Evolutionary conservation across 768 basidiomycete species (phyloP).

Genomic region (Calvatia gigantea): DNA sequence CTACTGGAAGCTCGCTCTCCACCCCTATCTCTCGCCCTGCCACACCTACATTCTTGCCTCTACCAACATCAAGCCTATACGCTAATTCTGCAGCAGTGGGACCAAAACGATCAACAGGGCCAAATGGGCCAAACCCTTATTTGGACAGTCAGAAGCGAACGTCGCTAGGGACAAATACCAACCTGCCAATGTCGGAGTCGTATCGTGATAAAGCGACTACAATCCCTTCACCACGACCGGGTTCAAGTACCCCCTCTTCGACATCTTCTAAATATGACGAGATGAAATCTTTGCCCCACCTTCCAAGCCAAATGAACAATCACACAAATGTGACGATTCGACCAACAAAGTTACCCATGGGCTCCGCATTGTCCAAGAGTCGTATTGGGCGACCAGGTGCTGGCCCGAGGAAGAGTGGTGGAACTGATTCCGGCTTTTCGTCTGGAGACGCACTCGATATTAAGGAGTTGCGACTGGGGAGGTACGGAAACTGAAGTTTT

Average conservation of each 20-base stretch:
- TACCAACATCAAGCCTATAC: constrained; percentile 54
- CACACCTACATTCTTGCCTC: constrained; percentile 75
- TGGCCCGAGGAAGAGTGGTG: constrained; percentile 24
- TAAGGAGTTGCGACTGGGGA: constrained; percentile 27
- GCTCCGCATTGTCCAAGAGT: constrained; percentile 41
- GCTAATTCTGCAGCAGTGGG: constrained; percentile 35
- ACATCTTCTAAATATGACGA: constrained; percentile 26
- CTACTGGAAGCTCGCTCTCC: constrained; percentile 58
- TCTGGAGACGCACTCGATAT: constrained; percentile 23
- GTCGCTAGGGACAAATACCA: constrained; percentile 53
- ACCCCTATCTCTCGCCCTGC: constrained; percentile 68
- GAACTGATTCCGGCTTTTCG: constrained; percentile 3
- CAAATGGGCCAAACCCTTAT: constrained; percentile 36
- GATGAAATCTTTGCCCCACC: constrained; percentile 37
- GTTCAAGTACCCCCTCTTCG: constrained; percentile 26
- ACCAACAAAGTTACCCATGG: constrained; percentile 36
- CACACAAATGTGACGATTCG: constrained; percentile 48
- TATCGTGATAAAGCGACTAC: constrained; percentile 32
- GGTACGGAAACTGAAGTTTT: constrained; percentile 19
- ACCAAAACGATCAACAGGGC: constrained; percentile 60
- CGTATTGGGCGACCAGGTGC: constrained; percentile 45
- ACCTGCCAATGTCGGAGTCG: constrained; percentile 25
- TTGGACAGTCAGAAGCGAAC: constrained; percentile 48
- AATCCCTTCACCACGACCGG: constrained; percentile 28
- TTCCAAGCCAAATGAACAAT: constrained; percentile 29